phyloP scores from a whole-genome alignment of 1,139 yeast species.

The Petasospora fabianii region DNA sequence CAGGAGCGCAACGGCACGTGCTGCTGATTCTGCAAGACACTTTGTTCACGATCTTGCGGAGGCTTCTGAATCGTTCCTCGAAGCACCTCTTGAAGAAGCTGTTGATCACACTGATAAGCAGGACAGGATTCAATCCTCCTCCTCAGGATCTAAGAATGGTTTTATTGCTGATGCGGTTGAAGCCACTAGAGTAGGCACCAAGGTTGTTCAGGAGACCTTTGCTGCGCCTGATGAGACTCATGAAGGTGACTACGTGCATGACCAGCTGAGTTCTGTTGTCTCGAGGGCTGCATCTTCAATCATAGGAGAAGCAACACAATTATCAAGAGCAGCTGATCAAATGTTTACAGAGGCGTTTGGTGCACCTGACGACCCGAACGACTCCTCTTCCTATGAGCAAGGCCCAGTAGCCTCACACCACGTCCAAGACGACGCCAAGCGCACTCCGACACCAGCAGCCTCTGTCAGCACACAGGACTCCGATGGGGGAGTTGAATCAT shows the following conservation, averaged over 20 bases:
- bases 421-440: too few relatives aligned
- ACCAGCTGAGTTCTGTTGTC: neutral
- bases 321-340: slow-evolving; percentile 2
- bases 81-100: slow-evolving; percentile 1
- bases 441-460: too few relatives aligned
- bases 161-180: neutral
- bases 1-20: neutral
- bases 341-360: slow-evolving; percentile 4
- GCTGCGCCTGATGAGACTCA: slow-evolving; percentile 7
- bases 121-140: neutral
- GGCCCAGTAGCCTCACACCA: too few relatives aligned
- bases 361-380: slow-evolving; percentile 7
- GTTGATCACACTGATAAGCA: neutral
- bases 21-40: neutral
- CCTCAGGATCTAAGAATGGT: neutral
- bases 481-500: too few relatives aligned
- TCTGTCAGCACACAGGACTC: too few relatives aligned
- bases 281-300: neutral
- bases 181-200: neutral
- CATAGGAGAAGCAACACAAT: neutral
- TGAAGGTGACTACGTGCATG: slow-evolving; percentile 1
- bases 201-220: neutral
- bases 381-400: neutral
- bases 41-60: slow-evolving; percentile 1
- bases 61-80: slow-evolving; percentile 3